These are phyloP conservation scores for Fraxinus excelsior DNA, from an alignment of 257 asterid genomes.

Conservation along the genomic window DNA sequence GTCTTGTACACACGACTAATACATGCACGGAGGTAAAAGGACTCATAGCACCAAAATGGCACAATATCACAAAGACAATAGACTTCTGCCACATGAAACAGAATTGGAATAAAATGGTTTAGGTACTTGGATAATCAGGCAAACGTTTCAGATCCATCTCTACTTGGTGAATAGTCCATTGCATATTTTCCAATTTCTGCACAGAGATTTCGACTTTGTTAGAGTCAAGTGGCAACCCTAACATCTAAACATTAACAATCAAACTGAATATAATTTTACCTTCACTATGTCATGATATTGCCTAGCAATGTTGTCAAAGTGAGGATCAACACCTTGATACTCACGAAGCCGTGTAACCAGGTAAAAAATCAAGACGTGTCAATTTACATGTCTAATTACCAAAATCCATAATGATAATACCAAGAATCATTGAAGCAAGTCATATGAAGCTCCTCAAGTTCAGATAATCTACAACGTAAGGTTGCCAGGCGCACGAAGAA, in stretches of 20 bases:
- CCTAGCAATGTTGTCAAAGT: conserved; percentile 88
- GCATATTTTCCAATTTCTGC: conserved; percentile 96
- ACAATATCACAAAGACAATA: conserved; percentile 1
- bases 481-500: neutral
- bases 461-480: neutral
- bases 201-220: conserved; percentile 1
- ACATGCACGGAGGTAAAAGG: conserved; percentile 1
- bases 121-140: conserved; percentile 63
- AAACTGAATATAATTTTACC: conserved; percentile 40
- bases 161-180: conserved; percentile 96
- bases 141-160: conserved; percentile 90
- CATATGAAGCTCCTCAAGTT: conserved; percentile 15
- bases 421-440: conserved; percentile 8
- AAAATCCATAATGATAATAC: neutral
- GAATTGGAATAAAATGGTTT: conserved; percentile 12
- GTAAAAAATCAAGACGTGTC: conserved; percentile 14
- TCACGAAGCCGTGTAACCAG: conserved; percentile 92
- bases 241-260: neutral
- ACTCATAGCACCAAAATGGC: neutral
- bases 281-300: conserved; percentile 93
- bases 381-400: conserved; percentile 14
- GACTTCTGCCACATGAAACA: neutral
- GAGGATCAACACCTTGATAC: conserved; percentile 99
- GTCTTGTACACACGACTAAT: neutral
- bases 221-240: conserved; percentile 19